Percentiles rank a stretch among this genome's conserved stretches.
phyloP scores from a whole-genome alignment of 163 green algal species.

The Coccomyxa subellipsoidea region DNA sequence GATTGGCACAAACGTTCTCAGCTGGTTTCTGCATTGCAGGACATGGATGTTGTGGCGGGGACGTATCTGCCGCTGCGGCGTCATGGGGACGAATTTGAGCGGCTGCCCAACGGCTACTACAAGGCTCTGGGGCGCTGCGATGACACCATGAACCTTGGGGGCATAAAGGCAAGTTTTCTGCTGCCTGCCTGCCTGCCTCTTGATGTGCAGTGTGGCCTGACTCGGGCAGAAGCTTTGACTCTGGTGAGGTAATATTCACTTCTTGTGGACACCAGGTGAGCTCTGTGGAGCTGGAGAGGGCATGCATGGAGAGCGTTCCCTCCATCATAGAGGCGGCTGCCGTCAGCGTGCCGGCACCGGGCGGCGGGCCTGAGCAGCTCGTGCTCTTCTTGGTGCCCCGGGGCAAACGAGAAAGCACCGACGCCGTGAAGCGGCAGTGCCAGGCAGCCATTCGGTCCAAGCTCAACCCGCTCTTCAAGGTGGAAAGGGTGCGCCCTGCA shows the following conservation, averaged over 20 bases:
- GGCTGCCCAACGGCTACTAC: slow-evolving; percentile 63
- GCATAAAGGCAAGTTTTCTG: slow-evolving; percentile 75
- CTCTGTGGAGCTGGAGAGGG: slow-evolving; percentile 84
- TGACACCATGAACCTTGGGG: slow-evolving; percentile 97
- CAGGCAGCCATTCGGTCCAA: slow-evolving; percentile 57
- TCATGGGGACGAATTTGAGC: slow-evolving; percentile 86
- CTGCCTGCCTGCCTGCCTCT: too few relatives aligned
- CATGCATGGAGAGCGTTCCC: slow-evolving; percentile 48
- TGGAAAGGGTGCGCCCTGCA: slow-evolving; percentile 26
- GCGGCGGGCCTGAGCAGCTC: slow-evolving; percentile 82
- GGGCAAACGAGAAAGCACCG: not conserved
- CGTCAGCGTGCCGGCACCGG: slow-evolving; percentile 63
- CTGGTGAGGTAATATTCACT: not conserved
- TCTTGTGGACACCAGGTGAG: slow-evolving; percentile 33
- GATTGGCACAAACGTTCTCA: too few relatives aligned
- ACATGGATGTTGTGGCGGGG: slow-evolving; percentile 62
- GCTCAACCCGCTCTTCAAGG: slow-evolving; percentile 92
- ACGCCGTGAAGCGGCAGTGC: slow-evolving; percentile 11
- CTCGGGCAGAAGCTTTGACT: too few relatives aligned
- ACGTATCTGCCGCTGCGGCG: slow-evolving; percentile 54
- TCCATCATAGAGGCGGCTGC: slow-evolving; percentile 74
- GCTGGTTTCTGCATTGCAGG: slow-evolving; percentile 21
- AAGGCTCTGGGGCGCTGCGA: slow-evolving; percentile 76
- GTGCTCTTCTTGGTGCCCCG: slow-evolving; percentile 71
- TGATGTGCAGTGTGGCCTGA: not conserved